Conservation (phyloP, 305 asterid species). For the Solanum hybrid region DNA sequence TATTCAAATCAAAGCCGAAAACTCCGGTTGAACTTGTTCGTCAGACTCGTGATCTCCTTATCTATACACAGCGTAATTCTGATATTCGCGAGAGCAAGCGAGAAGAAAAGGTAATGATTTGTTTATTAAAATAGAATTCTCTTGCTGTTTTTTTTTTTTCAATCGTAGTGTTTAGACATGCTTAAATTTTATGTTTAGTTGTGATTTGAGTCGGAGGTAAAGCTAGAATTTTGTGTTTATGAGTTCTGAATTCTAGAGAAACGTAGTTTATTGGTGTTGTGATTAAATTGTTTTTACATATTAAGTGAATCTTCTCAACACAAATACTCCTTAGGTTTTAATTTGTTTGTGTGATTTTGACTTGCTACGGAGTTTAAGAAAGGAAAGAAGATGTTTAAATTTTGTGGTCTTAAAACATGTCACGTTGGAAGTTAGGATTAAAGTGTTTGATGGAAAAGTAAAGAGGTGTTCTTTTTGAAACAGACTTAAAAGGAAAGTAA, state of each 20-base stretch:
- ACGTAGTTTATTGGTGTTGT: background rate
- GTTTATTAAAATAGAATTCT: background rate
- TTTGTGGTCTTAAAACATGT: background rate
- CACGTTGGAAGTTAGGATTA: background rate
- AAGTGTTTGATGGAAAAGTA: background rate
- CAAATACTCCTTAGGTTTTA: background rate
- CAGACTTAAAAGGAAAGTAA: background rate
- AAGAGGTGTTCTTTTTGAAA: background rate
- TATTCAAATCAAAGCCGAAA: constrained; percentile 76
- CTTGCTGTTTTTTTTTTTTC: background rate
- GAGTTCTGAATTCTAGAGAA: background rate
- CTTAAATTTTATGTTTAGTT: background rate
- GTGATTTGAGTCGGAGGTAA: background rate
- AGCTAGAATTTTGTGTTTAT: background rate
- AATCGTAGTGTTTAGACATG: background rate
- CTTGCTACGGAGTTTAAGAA: background rate
- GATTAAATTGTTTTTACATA: background rate
- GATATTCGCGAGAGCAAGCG: constrained; percentile 59
- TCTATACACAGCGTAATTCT: constrained; percentile 29
- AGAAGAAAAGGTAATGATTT: constrained; percentile 50
- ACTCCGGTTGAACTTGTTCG: constrained; percentile 82
- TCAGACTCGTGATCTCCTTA: constrained; percentile 79
- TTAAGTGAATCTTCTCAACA: background rate
- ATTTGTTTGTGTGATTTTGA: background rate
- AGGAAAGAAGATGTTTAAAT: background rate